phyloP scores from a whole-genome alignment of 306 rosid species.

The Corylus avellana region DNA sequence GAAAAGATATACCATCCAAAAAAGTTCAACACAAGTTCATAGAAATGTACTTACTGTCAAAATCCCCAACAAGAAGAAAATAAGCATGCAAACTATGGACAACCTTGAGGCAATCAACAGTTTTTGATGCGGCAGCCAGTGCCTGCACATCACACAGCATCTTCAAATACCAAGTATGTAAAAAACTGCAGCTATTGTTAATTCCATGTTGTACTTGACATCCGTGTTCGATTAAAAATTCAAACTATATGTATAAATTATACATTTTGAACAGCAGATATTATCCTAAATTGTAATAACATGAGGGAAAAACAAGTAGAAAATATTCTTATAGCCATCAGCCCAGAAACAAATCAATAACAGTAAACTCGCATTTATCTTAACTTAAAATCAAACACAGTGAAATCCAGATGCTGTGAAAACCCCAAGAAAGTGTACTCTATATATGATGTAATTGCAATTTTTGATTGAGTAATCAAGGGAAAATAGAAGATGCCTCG shows the following conservation, averaged over 20 bases:
- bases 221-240: neutral
- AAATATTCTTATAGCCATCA: neutral
- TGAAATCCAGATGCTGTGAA: neutral
- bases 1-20: conserved; percentile 6
- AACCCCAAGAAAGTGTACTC: neutral
- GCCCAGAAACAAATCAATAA: neutral
- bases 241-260: neutral
- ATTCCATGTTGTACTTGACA: neutral
- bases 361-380: neutral
- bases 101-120: conserved; percentile 83
- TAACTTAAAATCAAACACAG: conserved; percentile 2
- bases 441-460: neutral
- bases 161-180: conserved; percentile 15
- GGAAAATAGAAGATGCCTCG: neutral
- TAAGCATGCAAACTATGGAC: conserved; percentile 89
- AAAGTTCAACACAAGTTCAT: conserved; percentile 26
- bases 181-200: conserved; percentile 28
- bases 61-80: conserved; percentile 88
- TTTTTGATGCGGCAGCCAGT: conserved; percentile 94
- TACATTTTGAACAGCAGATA: neutral
- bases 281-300: neutral
- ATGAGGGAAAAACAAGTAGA: neutral
- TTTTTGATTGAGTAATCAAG: neutral
- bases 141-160: conserved; percentile 57
- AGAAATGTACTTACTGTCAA: conserved; percentile 62